phyloP scores from a whole-genome alignment of 1,284 basidiomycete species.

The Pseudozyma pruni region DNA sequence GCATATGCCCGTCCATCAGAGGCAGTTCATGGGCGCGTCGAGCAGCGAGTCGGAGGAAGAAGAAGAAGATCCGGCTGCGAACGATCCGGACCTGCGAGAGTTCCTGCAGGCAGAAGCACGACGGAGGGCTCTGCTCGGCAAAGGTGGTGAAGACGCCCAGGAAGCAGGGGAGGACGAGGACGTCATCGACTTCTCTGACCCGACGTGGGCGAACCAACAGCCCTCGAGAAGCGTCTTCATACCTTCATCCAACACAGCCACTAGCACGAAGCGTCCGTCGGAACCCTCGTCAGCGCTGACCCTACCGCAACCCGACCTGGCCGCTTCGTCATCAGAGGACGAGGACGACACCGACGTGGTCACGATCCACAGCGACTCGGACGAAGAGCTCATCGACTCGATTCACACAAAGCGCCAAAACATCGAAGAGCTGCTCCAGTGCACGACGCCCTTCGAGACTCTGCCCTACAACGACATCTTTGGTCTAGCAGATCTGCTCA shows the following conservation, averaged over 20 bases:
- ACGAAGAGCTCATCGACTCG: conserved; percentile 38
- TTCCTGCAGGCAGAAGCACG: conserved; percentile 48
- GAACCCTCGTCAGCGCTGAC: neutral
- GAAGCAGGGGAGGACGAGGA: conserved; percentile 29
- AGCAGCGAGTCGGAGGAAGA: conserved; percentile 24
- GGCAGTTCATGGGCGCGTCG: conserved; percentile 1
- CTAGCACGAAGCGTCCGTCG: neutral
- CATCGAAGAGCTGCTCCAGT: conserved; percentile 35
- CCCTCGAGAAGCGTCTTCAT: neutral
- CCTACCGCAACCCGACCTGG: conserved; percentile 2
- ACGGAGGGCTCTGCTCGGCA: conserved; percentile 32
- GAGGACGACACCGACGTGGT: conserved; percentile 34
- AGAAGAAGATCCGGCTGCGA: conserved; percentile 26
- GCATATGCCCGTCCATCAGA: neutral
- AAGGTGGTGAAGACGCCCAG: neutral
- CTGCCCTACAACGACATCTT: conserved; percentile 45
- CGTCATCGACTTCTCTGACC: conserved; percentile 43
- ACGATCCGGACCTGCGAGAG: conserved; percentile 52
- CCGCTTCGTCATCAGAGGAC: conserved; percentile 19
- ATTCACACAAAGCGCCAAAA: conserved; percentile 35
- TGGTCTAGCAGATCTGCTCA: conserved; percentile 38
- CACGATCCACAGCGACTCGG: conserved; percentile 36
- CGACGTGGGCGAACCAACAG: conserved; percentile 9
- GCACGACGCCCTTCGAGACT: conserved; percentile 41
- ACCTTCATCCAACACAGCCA: neutral